phyloP scores from a whole-genome alignment of 257 asterid species.

The Capsicum baccatum region DNA sequence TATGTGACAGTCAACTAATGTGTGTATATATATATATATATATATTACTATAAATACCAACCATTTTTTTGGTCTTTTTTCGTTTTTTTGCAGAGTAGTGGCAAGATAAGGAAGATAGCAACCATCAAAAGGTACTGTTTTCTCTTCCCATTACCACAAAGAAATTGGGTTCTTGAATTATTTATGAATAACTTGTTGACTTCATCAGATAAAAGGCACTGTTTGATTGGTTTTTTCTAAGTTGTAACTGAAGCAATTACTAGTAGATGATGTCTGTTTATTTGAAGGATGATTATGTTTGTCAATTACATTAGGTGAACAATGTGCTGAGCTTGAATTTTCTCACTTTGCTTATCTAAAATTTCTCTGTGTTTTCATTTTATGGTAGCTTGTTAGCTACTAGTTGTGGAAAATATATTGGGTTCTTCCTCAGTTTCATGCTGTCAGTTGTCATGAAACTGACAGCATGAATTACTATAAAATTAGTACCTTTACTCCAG shows the following conservation, averaged over 20 bases:
- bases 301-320: not conserved
- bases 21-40: too few relatives aligned
- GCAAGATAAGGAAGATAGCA: not conserved
- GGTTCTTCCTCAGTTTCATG: not conserved
- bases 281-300: not conserved
- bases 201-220: too few relatives aligned
- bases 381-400: not conserved
- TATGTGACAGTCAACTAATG: too few relatives aligned
- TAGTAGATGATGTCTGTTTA: not conserved
- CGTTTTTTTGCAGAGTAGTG: too few relatives aligned
- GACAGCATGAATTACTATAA: too few relatives aligned
- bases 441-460: too few relatives aligned
- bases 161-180: not conserved
- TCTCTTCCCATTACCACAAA: not conserved
- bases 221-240: too few relatives aligned
- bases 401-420: not conserved
- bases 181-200: not conserved
- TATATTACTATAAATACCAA: too few relatives aligned
- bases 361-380: not conserved
- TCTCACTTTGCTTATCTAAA: not conserved
- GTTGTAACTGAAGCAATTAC: too few relatives aligned
- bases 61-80: too few relatives aligned
- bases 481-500: too few relatives aligned
- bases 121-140: not conserved
- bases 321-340: not conserved